A percentile compares a stretch with the other conserved stretches of the same genome.
These are phyloP conservation scores for Clonostachys byssicola DNA, from an alignment of 2,329 filamentous ascomycete genomes.

Conservation along the genomic window DNA sequence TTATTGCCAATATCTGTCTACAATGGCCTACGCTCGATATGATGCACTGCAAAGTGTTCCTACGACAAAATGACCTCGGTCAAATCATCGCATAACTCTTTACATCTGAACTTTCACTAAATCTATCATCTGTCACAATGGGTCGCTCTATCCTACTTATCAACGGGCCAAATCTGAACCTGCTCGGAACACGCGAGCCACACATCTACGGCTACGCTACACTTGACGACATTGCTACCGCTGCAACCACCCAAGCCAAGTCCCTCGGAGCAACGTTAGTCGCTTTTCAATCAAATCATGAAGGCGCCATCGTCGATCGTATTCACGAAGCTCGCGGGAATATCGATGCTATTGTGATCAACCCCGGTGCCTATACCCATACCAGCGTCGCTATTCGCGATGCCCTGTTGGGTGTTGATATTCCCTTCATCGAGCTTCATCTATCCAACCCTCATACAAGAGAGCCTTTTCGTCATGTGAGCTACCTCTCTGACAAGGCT, in stretches of 20 bases:
- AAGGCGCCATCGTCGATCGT: constrained; percentile 69
- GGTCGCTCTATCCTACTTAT: constrained; percentile 59
- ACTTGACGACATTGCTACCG: constrained; percentile 53
- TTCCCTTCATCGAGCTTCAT: constrained; percentile 77
- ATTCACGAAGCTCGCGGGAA: constrained; percentile 61
- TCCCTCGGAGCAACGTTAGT: constrained; percentile 43
- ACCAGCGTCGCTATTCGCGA: constrained; percentile 75
- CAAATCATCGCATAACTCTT: too few species aligned
- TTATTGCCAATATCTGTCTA: too few species aligned
- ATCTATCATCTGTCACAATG: constrained; percentile 12
- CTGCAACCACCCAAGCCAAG: constrained; percentile 43
- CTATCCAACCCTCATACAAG: constrained; percentile 70
- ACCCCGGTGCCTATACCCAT: constrained; percentile 72
- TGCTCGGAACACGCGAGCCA: constrained; percentile 72
- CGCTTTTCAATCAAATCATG: constrained; percentile 73
- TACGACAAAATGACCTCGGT: too few species aligned
- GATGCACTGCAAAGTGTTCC: too few species aligned
- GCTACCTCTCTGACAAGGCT: constrained; percentile 73
- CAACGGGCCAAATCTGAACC: constrained; percentile 81
- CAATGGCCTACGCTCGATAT: too few species aligned
- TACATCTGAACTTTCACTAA: too few species aligned
- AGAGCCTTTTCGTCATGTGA: constrained; percentile 65
- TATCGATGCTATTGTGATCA: constrained; percentile 68
- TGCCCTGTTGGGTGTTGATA: constrained; percentile 61
- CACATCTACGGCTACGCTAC: constrained; percentile 69